Evolutionary conservation across 768 basidiomycete genomes (phyloP), one percentile per base, ranked within the genome.

Genomic region (Rhizopogon salebrosus): DNA sequence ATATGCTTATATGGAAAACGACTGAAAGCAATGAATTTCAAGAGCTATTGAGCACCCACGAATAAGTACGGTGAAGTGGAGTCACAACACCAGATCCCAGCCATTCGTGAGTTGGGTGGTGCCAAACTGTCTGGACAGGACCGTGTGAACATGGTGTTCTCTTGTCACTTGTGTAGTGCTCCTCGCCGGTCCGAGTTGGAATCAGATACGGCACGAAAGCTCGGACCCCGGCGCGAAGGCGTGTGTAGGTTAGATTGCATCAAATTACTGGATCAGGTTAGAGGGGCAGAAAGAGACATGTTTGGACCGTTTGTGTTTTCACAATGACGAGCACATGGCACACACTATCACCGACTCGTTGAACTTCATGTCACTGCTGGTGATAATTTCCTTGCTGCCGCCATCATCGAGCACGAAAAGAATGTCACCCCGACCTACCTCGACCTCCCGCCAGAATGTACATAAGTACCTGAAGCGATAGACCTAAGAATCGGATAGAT

Each of bases 371-470:
- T 87, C 87, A 43, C 80, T 82, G 42, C 72, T 78, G n/a, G 16
- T 39, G 48, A 84, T 66, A 46, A 85, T 72, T 65, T 80, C 85
- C 75, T 85, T 85, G 63, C 76, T 75, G 57, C 75, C 76, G 49
- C 85, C 84, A 62, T 85, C 84, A 36, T 84, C 82, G 31, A 85
- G 76, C 42, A 85, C 83, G 35, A 84, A 57, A 66, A 85, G 82
- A 26, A 80, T 81, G 62, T 76, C 79, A 72, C 81, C 79, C 79
- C 81, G 84, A 64, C 79, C 76, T 65, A 85, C 85, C 61, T 86
- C 84, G 59, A 85, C 85, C 83, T 85, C 84, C 57, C 78, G 78
- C 84, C 84, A 86, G 77, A 86, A 86, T 6, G 84, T 86, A 86
- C 11, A 86, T 53, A 85, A 79, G 73, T 85, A 80, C 54, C 79